A percentile compares a stretch with the other conserved stretches of the same genome.
phyloP scores from a whole-genome alignment of 306 rosid species.

The Begonia loranthoides region DNA sequence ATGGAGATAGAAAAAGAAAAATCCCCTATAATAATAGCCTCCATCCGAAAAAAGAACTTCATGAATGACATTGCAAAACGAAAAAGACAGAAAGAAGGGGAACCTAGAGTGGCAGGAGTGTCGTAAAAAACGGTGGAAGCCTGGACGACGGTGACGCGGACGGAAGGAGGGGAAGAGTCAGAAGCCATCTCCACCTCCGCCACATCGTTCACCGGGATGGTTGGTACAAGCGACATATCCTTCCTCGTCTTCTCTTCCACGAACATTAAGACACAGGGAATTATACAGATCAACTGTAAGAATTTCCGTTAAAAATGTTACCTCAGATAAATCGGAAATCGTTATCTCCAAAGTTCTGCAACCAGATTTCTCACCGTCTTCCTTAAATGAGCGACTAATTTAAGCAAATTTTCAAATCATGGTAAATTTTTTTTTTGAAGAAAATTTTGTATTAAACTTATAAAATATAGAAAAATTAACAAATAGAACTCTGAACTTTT shows the following conservation, averaged over 20 bases:
- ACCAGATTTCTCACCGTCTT: too few relatives aligned
- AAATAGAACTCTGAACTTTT: too few relatives aligned
- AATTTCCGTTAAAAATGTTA: too few relatives aligned
- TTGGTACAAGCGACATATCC: constrained; percentile 39
- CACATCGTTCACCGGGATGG: constrained; percentile 26
- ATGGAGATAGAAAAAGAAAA: background rate
- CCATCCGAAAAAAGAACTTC: background rate
- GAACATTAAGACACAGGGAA: too few relatives aligned
- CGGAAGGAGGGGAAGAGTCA: constrained; percentile 35
- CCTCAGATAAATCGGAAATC: too few relatives aligned
- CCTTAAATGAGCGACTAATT: too few relatives aligned
- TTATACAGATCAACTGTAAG: too few relatives aligned
- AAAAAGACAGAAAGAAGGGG: background rate
- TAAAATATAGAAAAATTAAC: too few relatives aligned
- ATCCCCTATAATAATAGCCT: background rate
- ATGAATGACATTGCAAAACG: background rate
- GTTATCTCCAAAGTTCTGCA: too few relatives aligned
- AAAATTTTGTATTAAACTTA: too few relatives aligned
- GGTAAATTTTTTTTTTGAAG: too few relatives aligned
- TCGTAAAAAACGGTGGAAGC: constrained; percentile 90
- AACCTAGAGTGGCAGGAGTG: constrained; percentile 82
- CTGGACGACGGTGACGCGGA: constrained; percentile 86
- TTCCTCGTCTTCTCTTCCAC: background rate
- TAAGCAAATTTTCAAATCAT: too few relatives aligned
- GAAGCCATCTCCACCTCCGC: constrained; percentile 70